These are phyloP conservation scores for Gilbertella persicaria DNA, from an alignment of 371 early-diverging fungal genomes.

Conservation along the genomic window DNA sequence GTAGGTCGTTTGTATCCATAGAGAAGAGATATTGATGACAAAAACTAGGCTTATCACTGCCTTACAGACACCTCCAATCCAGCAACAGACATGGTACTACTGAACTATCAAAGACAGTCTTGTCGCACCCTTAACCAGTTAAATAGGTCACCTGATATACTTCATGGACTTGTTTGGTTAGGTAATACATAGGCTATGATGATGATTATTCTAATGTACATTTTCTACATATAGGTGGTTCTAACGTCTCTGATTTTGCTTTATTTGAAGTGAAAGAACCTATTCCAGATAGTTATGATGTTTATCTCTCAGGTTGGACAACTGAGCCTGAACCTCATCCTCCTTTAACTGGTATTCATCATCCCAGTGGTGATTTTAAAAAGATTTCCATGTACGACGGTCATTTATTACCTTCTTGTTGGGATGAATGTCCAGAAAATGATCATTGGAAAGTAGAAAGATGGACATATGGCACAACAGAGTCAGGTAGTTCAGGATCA, in stretches of 20 bases:
- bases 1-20: slow-evolving; percentile 20
- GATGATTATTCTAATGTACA: neutral
- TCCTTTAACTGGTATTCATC: slow-evolving; percentile 51
- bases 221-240: slow-evolving; percentile 11
- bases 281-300: slow-evolving; percentile 49
- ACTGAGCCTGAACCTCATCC: slow-evolving; percentile 18
- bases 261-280: slow-evolving; percentile 51
- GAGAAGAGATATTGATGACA: neutral
- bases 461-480: slow-evolving; percentile 46
- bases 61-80: slow-evolving; percentile 29
- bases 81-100: slow-evolving; percentile 46
- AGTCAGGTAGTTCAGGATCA: slow-evolving; percentile 55
- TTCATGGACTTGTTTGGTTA: slow-evolving; percentile 42
- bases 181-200: no score
- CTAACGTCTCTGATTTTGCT: slow-evolving; percentile 35
- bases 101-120: slow-evolving; percentile 43
- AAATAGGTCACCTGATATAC: slow-evolving; percentile 35
- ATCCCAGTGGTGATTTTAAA: slow-evolving; percentile 53
- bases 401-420: slow-evolving; percentile 32
- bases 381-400: slow-evolving; percentile 48
- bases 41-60: slow-evolving; percentile 47
- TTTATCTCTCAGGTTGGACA: slow-evolving; percentile 53
- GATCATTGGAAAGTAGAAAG: slow-evolving; percentile 31
- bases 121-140: slow-evolving; percentile 28
- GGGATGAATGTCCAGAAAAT: slow-evolving; percentile 38